These are phyloP conservation scores for Pontederia paniculata DNA, from an alignment of 176 grass and related monocot species.

Conservation along the genomic window DNA sequence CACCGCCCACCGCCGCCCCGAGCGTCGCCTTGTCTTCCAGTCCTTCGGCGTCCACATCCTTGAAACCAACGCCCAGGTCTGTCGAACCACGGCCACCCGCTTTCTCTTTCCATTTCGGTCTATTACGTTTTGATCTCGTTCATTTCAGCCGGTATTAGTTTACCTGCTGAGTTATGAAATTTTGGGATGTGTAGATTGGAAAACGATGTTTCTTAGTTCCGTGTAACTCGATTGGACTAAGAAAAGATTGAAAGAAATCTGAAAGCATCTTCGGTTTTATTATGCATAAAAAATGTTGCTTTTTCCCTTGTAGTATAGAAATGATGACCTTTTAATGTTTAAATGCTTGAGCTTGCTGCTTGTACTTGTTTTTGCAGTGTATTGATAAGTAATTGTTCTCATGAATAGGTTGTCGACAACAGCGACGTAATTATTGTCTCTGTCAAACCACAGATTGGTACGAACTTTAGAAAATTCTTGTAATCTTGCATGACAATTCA, in stretches of 20 bases:
- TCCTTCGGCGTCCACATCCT: slow-evolving; percentile 54
- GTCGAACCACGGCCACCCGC: background rate
- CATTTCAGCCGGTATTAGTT: background rate
- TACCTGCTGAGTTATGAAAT: too few species aligned
- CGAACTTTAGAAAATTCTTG: background rate
- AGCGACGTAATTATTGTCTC: slow-evolving; percentile 90
- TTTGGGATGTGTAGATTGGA: too few species aligned
- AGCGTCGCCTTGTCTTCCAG: slow-evolving; percentile 54
- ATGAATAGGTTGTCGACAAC: slow-evolving; percentile 50
- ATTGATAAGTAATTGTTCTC: background rate
- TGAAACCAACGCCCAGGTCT: slow-evolving; percentile 59
- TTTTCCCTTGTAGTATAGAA: too few species aligned
- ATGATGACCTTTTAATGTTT: background rate
- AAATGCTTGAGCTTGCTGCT: background rate
- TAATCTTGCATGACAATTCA: background rate
- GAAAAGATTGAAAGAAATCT: too few species aligned
- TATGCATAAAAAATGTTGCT: too few species aligned
- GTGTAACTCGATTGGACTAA: too few species aligned
- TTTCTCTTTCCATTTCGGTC: background rate
- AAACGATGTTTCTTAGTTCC: too few species aligned
- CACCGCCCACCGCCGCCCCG: slow-evolving; percentile 56
- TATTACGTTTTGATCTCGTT: background rate
- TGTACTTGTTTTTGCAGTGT: background rate
- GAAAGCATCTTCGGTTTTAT: too few species aligned
- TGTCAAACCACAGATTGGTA: slow-evolving; percentile 91